phyloP scores from a whole-genome alignment of 106 monocot genomes.

The Dioscorea dumetorum region DNA sequence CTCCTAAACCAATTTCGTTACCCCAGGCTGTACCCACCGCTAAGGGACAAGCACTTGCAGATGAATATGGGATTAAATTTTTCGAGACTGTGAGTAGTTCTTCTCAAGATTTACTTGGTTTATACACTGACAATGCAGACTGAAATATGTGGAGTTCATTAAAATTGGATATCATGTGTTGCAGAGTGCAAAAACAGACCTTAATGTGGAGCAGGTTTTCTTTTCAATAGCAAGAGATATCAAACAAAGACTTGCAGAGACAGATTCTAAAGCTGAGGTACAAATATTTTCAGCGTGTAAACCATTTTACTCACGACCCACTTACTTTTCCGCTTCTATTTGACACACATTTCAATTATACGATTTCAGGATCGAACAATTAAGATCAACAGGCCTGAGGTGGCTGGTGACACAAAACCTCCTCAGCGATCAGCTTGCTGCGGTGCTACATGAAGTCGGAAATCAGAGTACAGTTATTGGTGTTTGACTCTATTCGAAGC shows the following conservation, averaged over 20 bases:
- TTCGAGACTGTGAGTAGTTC: slow-evolving; percentile 69
- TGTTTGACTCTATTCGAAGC: not conserved
- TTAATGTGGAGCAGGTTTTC: slow-evolving; percentile 96
- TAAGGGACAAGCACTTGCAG: slow-evolving; percentile 91
- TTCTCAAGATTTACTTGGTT: not conserved
- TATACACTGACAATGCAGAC: not conserved
- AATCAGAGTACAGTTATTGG: not conserved
- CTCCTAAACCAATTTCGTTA: too few relatives aligned
- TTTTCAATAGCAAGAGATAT: slow-evolving; percentile 94
- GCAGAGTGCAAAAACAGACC: slow-evolving; percentile 95
- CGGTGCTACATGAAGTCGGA: slow-evolving; percentile 23
- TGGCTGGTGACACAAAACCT: slow-evolving; percentile 34
- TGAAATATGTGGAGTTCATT: not conserved
- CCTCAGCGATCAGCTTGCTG: slow-evolving; percentile 69
- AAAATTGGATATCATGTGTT: not conserved
- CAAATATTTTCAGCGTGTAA: not conserved
- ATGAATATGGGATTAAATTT: slow-evolving; percentile 93
- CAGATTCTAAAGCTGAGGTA: slow-evolving; percentile 78
- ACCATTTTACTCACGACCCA: not conserved
- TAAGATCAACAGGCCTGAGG: slow-evolving; percentile 66
- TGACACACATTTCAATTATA: not conserved
- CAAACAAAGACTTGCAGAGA: slow-evolving; percentile 83
- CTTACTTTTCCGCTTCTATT: too few relatives aligned
- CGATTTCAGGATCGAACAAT: slow-evolving; percentile 54
- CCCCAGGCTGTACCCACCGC: slow-evolving; percentile 87